A percentile compares a stretch with the other conserved stretches of the same genome.
Evolutionary conservation across 805 yeast species (phyloP).

Genomic region (Millerago galiae): DNA sequence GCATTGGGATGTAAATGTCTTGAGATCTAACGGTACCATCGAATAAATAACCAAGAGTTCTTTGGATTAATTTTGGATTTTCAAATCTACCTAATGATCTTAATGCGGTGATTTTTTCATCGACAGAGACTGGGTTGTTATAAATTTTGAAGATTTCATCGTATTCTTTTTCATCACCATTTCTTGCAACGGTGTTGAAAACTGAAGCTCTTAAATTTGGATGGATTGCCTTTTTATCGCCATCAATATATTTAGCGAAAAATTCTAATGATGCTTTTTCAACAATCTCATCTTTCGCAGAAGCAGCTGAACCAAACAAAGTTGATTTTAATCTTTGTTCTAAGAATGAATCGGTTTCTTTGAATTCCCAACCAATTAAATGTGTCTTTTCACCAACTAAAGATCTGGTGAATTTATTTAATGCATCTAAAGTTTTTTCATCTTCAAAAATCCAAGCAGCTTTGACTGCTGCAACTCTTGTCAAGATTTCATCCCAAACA

Average conservation of each 20-base stretch:
- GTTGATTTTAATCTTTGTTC: conserved; percentile 61
- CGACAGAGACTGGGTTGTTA: conserved; percentile 52
- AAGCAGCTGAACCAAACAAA: conserved; percentile 55
- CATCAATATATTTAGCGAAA: conserved; percentile 49
- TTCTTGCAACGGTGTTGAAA: conserved; percentile 58
- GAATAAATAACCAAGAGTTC: conserved; percentile 49
- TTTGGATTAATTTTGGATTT: conserved; percentile 43
- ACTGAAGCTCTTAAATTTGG: conserved; percentile 67
- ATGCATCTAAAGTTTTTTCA: conserved; percentile 37
- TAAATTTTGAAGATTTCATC: conserved; percentile 57
- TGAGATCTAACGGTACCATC: conserved; percentile 60
- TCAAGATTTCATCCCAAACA: conserved; percentile 59
- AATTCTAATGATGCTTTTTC: conserved; percentile 39
- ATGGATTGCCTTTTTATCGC: conserved; percentile 63
- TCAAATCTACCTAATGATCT: conserved; percentile 61
- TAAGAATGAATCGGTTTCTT: conserved; percentile 47
- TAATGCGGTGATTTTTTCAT: conserved; percentile 66
- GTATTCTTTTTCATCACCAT: conserved; percentile 57
- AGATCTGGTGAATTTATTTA: conserved; percentile 46
- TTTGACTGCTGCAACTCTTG: conserved; percentile 41
- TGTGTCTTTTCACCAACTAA: conserved; percentile 50
- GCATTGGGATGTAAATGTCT: conserved; percentile 74
- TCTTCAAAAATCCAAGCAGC: conserved; percentile 52
- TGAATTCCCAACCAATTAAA: conserved; percentile 60
- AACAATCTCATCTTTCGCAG: conserved; percentile 41